phyloP scores from a whole-genome alignment of 495 filamentous ascomycete genomes.

The Lentithecium fluviatile region DNA sequence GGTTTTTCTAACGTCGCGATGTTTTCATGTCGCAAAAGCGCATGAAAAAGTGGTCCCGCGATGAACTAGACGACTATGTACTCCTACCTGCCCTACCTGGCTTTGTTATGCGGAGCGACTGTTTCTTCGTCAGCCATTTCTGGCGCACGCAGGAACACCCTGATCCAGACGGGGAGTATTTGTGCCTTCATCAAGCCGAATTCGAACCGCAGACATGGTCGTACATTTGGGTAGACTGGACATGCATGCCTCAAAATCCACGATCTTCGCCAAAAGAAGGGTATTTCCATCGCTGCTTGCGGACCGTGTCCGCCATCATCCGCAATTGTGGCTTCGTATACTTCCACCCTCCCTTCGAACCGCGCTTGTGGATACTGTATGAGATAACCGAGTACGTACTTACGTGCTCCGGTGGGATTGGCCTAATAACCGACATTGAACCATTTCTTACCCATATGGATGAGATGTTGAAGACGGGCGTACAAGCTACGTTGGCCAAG shows the following conservation, averaged over 20 bases:
- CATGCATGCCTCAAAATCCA: conserved; percentile 26
- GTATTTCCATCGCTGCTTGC: conserved; percentile 20
- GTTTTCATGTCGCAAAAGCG: conserved; percentile 29
- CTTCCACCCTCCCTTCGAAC: conserved; percentile 28
- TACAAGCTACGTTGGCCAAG: conserved; percentile 19
- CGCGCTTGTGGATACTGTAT: conserved; percentile 29
- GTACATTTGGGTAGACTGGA: conserved; percentile 29
- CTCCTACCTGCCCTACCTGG: conserved; percentile 16
- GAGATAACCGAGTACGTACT: conserved; percentile 24
- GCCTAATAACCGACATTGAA: conserved; percentile 17
- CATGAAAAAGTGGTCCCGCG: conserved; percentile 23
- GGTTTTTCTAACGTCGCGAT: conserved; percentile 27
- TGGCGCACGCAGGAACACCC: conserved; percentile 20
- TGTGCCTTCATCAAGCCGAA: conserved; percentile 25
- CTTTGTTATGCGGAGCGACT: conserved; percentile 16
- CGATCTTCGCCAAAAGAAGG: conserved; percentile 19
- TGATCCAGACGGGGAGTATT: conserved; percentile 19
- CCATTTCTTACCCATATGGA: conserved; percentile 21
- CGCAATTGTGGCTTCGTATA: conserved; percentile 26
- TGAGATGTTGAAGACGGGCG: conserved; percentile 21
- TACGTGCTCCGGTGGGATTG: conserved; percentile 12
- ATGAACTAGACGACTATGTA: conserved; percentile 19
- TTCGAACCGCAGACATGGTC: conserved; percentile 24
- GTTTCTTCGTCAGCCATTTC: conserved; percentile 30
- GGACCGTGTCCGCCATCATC: conserved; percentile 26